Conservation (phyloP, 2,329 filamentous ascomycete genomes). For the Bipolaris sorokiniana region DNA sequence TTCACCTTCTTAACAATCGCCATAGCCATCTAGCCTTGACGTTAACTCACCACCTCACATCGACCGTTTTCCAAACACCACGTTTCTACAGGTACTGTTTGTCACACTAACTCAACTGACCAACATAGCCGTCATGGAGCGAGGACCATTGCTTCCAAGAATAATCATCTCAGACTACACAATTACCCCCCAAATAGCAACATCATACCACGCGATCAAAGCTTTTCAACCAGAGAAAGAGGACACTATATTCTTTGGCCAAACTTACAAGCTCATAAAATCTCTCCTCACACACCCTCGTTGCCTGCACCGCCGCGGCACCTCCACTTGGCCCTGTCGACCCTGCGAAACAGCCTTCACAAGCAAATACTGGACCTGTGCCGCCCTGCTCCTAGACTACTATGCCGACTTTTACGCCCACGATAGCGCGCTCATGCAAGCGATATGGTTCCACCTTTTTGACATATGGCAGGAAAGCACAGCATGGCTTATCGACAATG, state of each 20-base stretch:
- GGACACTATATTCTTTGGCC: conserved; percentile 1
- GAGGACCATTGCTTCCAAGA: not conserved
- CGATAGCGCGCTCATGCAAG: conserved; percentile 32
- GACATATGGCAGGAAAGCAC: conserved; percentile 29
- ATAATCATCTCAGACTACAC: conserved; percentile 7
- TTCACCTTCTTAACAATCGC: not conserved
- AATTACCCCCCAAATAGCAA: not conserved
- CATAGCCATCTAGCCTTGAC: conserved; percentile 16
- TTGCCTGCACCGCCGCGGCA: not conserved
- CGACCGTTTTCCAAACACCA: not conserved
- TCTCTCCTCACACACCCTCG: conserved; percentile 10
- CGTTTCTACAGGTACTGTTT: not conserved
- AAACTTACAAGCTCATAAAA: conserved; percentile 23
- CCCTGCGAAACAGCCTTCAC: conserved; percentile 14
- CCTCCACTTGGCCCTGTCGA: conserved; percentile 13
- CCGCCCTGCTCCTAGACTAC: conserved; percentile 38
- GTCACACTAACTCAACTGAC: too few species aligned
- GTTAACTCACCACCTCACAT: not conserved
- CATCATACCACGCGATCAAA: not conserved
- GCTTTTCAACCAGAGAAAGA: not conserved
- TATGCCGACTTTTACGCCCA: conserved; percentile 33
- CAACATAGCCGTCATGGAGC: not conserved
- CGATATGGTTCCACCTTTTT: conserved; percentile 37
- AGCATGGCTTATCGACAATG: not conserved
- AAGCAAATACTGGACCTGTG: conserved; percentile 22